phyloP scores from a whole-genome alignment of 1,284 basidiomycete species.

The Veloboletus limbatus region DNA sequence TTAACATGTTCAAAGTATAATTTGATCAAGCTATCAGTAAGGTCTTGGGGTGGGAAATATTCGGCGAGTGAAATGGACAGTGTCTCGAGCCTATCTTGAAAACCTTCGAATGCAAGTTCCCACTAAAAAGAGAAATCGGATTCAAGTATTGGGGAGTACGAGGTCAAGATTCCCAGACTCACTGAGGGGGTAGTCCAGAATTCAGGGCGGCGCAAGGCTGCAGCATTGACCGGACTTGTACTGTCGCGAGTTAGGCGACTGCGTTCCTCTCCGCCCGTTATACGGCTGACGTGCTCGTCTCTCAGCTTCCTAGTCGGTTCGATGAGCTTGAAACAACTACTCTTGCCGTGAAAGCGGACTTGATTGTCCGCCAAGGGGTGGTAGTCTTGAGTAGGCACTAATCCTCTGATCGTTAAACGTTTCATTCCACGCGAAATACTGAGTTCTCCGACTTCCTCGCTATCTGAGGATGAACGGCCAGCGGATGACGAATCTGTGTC shows the following conservation, averaged over 20 bases:
- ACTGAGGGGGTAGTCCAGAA: slow-evolving; percentile 39
- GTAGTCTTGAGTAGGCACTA: slow-evolving; percentile 32
- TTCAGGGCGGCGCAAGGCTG: slow-evolving; percentile 29
- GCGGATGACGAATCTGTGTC: slow-evolving; percentile 37
- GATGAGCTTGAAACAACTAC: slow-evolving; percentile 54
- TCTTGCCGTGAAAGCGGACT: slow-evolving; percentile 60
- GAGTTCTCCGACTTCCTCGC: slow-evolving; percentile 39
- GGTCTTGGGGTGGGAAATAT: slow-evolving; percentile 56
- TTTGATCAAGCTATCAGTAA: slow-evolving; percentile 55
- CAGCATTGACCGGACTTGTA: slow-evolving; percentile 22
- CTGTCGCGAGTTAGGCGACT: slow-evolving; percentile 18
- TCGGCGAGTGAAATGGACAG: slow-evolving; percentile 40
- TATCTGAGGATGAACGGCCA: slow-evolving; percentile 38
- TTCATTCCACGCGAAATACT: slow-evolving; percentile 39
- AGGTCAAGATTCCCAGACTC: slow-evolving; percentile 14
- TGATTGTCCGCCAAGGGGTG: slow-evolving; percentile 32
- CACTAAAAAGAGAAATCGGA: slow-evolving; percentile 41
- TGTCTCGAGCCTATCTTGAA: slow-evolving; percentile 36
- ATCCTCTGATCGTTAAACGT: slow-evolving; percentile 39
- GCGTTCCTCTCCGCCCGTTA: slow-evolving; percentile 20
- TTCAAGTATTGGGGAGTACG: not conserved
- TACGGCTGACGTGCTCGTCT: slow-evolving; percentile 42
- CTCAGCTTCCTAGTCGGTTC: slow-evolving; percentile 52
- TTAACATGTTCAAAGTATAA: slow-evolving; percentile 67
- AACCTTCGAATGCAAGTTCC: slow-evolving; percentile 56